Base-by-base conservation (phyloP, 164 flowering plant species). In the Cinnamomum chago region DNA sequence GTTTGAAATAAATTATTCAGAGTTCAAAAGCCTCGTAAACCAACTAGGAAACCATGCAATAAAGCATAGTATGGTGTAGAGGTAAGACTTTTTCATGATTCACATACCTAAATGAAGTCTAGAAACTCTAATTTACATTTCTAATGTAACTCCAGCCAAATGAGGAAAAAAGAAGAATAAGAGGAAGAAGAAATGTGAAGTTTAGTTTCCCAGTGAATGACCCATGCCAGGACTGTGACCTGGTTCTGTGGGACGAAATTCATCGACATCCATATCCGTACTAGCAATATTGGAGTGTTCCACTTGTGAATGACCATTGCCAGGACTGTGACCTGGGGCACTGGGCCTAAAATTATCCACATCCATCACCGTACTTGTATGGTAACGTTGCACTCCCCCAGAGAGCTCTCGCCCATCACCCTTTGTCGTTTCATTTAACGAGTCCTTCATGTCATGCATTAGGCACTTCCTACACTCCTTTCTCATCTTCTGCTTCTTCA, bases 321-420 rank as follows among this genome's bases (percentile, higher is more conserved):
- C 70, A 5, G 70, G 70, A 9, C 70, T 68, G 55, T 68, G 70
- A 20, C 70, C 70, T 6, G 70, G 70, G 33, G 24, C 50, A 33
- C n/a, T 68, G 24, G 51, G 55, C 12, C 52, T 7, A 20, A 68
- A 68, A 35, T 68, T 5, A 33, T 33, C 52, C 1, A 15, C 51
- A 2, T 68, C 23, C 23, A 30, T 68, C 51, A n/a, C 13, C 25
- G 25, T 62, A n/a, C 3, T 64, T 11, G 66, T 24, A 13, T n/a
- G 66, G 66, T 64, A 64, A 64, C 24, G 66, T 23, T 17, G 58
- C 35, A 30, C 5, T 30, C 35, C 35, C 35, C 35, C 35, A 30
- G 35, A 30, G 35, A 4, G 0, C 35, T 30, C 35, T 4, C 0
- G 35, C 35, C 35, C 5, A 30, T 3, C 35, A 30, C 35, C 35